phyloP scores from a whole-genome alignment of 2,329 filamentous ascomycete genomes.

The Penicillium italicum region DNA sequence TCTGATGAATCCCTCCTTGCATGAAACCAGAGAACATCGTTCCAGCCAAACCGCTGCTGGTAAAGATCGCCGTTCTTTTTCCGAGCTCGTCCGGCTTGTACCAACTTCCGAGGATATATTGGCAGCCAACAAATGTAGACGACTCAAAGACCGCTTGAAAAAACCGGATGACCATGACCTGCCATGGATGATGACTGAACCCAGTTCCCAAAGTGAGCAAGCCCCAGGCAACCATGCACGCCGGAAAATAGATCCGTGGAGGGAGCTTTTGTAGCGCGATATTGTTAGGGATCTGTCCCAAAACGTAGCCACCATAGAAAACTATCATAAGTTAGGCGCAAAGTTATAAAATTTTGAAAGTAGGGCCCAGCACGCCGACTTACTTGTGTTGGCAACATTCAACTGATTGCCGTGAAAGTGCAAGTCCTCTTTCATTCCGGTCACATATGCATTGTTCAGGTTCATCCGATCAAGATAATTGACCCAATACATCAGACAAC shows the following conservation, averaged over 20 bases:
- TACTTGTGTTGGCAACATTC: not conserved
- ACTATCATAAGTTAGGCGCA: not conserved
- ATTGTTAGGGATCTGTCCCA: not conserved
- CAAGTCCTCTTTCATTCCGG: not conserved
- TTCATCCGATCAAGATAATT: not conserved
- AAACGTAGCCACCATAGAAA: not conserved
- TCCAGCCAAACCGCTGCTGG: not conserved
- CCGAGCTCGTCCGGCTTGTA: not conserved
- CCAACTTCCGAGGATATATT: not conserved
- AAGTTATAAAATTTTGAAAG: not conserved
- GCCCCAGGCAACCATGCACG: not conserved
- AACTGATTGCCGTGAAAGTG: not conserved
- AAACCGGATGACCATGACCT: not conserved
- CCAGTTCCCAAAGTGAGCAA: not conserved
- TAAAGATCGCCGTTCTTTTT: not conserved
- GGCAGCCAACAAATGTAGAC: not conserved
- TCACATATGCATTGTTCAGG: not conserved
- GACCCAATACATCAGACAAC: not conserved
- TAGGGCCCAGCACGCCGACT: not conserved
- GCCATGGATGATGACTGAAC: not conserved
- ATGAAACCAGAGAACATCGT: not conserved
- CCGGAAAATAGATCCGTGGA: not conserved
- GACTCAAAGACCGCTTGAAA: not conserved
- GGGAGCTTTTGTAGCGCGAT: not conserved
- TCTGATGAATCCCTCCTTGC: not conserved